phyloP scores from a whole-genome alignment of 495 filamentous ascomycete species.

The Annulohypoxylon nitens region DNA sequence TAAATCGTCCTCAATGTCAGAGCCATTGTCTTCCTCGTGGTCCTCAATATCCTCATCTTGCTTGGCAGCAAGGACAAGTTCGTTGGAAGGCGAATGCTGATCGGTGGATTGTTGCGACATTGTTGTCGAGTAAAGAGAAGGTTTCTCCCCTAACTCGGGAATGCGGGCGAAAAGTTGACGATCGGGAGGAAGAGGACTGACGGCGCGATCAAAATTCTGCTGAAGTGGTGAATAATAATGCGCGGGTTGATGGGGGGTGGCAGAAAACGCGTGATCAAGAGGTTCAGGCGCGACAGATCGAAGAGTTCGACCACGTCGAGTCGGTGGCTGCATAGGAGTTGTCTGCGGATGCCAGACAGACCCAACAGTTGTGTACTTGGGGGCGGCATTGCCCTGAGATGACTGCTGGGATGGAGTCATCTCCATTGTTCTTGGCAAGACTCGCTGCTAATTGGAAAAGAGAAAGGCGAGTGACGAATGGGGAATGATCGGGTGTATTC shows the following conservation, averaged over 20 bases:
- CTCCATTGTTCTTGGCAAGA: slow-evolving; percentile 30
- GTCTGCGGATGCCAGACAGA: slow-evolving; percentile 60
- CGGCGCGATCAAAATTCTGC: slow-evolving; percentile 62
- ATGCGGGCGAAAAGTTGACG: slow-evolving; percentile 4
- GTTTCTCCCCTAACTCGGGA: slow-evolving; percentile 18
- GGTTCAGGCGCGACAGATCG: slow-evolving; percentile 44
- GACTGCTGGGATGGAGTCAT: neutral
- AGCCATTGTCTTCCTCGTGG: slow-evolving; percentile 6
- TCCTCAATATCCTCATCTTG: neutral
- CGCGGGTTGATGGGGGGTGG: slow-evolving; percentile 11
- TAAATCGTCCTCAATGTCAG: slow-evolving; percentile 33
- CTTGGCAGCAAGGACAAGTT: neutral
- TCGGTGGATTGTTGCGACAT: slow-evolving; percentile 9
- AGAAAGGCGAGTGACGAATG: neutral
- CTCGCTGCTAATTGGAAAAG: neutral
- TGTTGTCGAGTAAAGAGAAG: slow-evolving; percentile 5
- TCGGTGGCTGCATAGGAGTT: slow-evolving; percentile 58
- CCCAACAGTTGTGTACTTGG: slow-evolving; percentile 61
- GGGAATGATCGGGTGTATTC: neutral
- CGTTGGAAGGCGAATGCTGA: neutral
- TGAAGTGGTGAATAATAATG: slow-evolving; percentile 61
- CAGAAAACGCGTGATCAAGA: slow-evolving; percentile 40
- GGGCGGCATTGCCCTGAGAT: neutral
- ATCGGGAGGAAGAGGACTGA: slow-evolving; percentile 46
- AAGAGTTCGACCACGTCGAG: slow-evolving; percentile 57